Evolutionary conservation across 2,329 filamentous ascomycete species (phyloP).

Genomic region (Clonostachys sp.): DNA sequence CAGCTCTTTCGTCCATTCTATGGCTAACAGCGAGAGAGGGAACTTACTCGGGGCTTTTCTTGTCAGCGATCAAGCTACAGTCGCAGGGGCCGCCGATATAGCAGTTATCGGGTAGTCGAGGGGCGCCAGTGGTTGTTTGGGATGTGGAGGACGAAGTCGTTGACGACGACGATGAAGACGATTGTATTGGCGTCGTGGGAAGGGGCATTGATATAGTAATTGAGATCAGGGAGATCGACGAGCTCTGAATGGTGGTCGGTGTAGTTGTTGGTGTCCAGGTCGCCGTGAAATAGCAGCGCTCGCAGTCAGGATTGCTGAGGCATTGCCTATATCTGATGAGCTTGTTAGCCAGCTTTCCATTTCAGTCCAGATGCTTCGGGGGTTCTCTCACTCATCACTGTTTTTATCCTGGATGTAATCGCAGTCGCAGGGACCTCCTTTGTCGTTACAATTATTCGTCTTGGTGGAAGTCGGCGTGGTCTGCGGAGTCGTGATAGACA

Average conservation of each 20-base stretch:
- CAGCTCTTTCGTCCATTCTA: too few relatives aligned
- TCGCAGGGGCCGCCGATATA: constrained; percentile 15
- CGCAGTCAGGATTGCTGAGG: constrained; percentile 21
- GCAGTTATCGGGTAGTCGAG: constrained; percentile 6
- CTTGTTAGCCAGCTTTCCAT: not conserved
- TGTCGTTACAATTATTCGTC: not conserved
- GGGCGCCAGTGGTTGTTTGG: too few relatives aligned
- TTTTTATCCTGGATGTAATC: constrained; percentile 15
- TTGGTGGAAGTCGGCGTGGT: not conserved
- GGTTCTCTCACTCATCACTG: constrained; percentile 15
- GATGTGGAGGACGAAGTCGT: too few relatives aligned
- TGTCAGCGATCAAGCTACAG: constrained; percentile 16
- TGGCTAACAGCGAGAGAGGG: not conserved
- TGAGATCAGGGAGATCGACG: too few relatives aligned
- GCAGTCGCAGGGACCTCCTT: constrained; percentile 18
- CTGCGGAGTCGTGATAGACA: not conserved
- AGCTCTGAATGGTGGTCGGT: too few relatives aligned
- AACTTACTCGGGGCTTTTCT: constrained; percentile 19
- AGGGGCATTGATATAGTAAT: too few relatives aligned
- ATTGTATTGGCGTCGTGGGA: too few relatives aligned
- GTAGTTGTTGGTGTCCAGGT: too few relatives aligned
- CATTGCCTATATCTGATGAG: constrained; percentile 19
- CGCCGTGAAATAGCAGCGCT: constrained; percentile 4
- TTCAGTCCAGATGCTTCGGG: too few relatives aligned
- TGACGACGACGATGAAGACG: too few relatives aligned